Percentiles rank a stretch among this genome's conserved stretches.
These are phyloP conservation scores for Mortierella sp. DNA, from an alignment of 371 early-diverging fungal species.

Conservation along the genomic window DNA sequence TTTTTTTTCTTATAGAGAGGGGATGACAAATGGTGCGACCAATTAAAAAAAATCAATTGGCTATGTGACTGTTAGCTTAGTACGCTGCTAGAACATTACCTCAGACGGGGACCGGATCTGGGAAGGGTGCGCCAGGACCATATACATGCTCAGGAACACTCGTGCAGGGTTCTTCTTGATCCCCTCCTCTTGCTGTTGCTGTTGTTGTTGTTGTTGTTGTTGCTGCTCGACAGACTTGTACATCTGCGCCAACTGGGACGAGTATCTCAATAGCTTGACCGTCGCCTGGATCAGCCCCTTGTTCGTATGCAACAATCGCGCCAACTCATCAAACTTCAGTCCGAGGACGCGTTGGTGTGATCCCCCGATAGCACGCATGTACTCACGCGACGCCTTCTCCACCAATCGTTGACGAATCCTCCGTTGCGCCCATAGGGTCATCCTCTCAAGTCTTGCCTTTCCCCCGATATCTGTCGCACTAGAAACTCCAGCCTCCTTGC, in stretches of 20 bases:
- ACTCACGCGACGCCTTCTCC: slow-evolving; percentile 36
- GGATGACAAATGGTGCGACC: neutral
- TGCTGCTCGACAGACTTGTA: neutral
- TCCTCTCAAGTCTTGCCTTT: slow-evolving; percentile 15
- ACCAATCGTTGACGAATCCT: slow-evolving; percentile 25
- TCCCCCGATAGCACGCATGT: slow-evolving; percentile 41
- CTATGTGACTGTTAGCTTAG: neutral
- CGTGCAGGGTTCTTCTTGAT: slow-evolving; percentile 38
- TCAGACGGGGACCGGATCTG: slow-evolving; percentile 45
- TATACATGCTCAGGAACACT: slow-evolving; percentile 50
- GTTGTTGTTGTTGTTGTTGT: too few species aligned
- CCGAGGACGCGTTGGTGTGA: slow-evolving; percentile 37
- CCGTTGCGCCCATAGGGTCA: slow-evolving; percentile 27
- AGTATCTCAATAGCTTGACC: slow-evolving; percentile 33
- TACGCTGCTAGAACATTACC: slow-evolving; percentile 13
- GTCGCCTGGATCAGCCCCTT: slow-evolving; percentile 42
- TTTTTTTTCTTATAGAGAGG: neutral
- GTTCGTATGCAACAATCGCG: slow-evolving; percentile 36
- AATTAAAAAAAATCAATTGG: neutral
- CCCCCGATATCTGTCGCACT: neutral
- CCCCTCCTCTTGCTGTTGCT: too few species aligned
- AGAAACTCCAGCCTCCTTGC: neutral
- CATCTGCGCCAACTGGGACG: slow-evolving; percentile 33
- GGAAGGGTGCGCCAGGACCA: slow-evolving; percentile 47
- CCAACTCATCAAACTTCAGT: slow-evolving; percentile 33